phyloP scores from a whole-genome alignment of 495 filamentous ascomycete species.

The Aspergillus haitiensis region DNA sequence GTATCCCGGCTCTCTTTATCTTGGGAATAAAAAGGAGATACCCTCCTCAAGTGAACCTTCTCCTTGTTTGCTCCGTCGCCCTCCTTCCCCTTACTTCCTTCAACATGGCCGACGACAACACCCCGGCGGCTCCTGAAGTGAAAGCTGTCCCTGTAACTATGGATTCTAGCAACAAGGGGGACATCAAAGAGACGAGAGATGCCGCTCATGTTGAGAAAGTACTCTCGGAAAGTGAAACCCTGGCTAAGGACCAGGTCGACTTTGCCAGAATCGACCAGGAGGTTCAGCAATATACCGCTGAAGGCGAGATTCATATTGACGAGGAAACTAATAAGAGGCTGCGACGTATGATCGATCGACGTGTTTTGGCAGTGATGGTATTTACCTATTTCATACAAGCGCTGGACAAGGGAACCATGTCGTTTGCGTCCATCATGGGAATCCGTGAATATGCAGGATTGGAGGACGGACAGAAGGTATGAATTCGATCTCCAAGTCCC shows the following conservation, averaged over 20 bases:
- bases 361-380: conserved; percentile 53
- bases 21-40: too few species aligned
- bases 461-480: conserved; percentile 49
- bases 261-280: conserved; percentile 61
- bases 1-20: too few species aligned
- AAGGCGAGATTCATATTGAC: conserved; percentile 51
- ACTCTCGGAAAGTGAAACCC: conserved; percentile 35
- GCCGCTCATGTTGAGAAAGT: conserved; percentile 52
- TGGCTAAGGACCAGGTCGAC: conserved; percentile 52
- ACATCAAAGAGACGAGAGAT: conserved; percentile 26
- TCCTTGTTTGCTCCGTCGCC: neutral
- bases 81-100: neutral
- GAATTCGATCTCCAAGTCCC: neutral
- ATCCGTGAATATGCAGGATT: conserved; percentile 56
- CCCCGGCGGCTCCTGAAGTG: conserved; percentile 4
- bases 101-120: conserved; percentile 1
- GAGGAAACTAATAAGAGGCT: conserved; percentile 53
- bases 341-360: conserved; percentile 54
- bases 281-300: conserved; percentile 60
- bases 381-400: conserved; percentile 67
- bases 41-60: too few species aligned
- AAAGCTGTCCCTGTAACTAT: neutral
- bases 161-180: too few species aligned
- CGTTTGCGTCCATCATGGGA: conserved; percentile 70
- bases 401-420: conserved; percentile 71